Percentiles rank a stretch among this genome's conserved stretches.
These are phyloP conservation scores for Entomortierella beljakovae DNA, from an alignment of 192 early-diverging fungal species.

Conservation along the genomic window DNA sequence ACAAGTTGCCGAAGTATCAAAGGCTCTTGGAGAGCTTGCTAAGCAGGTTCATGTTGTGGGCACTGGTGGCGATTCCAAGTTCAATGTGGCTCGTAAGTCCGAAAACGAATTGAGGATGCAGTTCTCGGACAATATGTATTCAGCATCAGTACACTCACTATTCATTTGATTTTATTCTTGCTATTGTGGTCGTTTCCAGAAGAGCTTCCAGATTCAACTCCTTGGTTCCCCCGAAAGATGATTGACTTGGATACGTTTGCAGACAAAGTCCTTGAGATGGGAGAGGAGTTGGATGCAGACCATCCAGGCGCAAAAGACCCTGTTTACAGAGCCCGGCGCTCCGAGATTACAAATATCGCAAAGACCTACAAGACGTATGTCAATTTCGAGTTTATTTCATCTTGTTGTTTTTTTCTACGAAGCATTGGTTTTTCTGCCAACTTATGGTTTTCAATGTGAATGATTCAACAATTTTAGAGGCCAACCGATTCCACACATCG, in stretches of 20 bases:
- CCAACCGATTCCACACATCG: slow-evolving; percentile 79
- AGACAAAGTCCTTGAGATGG: slow-evolving; percentile 92
- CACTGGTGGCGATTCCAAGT: slow-evolving; percentile 55
- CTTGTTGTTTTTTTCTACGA: background rate
- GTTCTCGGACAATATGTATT: too few relatives aligned
- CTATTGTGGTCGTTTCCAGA: background rate
- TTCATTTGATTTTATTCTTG: background rate
- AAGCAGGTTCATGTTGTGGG: slow-evolving; percentile 77
- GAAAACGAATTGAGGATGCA: too few relatives aligned
- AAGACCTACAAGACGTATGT: slow-evolving; percentile 67
- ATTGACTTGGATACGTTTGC: slow-evolving; percentile 92
- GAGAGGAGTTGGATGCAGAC: slow-evolving; percentile 86
- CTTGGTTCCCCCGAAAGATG: slow-evolving; percentile 96
- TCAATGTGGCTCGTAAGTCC: slow-evolving; percentile 24
- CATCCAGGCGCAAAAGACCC: slow-evolving; percentile 94
- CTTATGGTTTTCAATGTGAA: too few relatives aligned
- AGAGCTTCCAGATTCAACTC: slow-evolving; percentile 59
- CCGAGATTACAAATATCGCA: slow-evolving; percentile 86
- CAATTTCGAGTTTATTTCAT: background rate
- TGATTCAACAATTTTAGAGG: slow-evolving; percentile 56
- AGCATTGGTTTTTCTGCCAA: too few relatives aligned
- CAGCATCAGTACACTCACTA: too few relatives aligned
- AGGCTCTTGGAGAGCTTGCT: slow-evolving; percentile 70
- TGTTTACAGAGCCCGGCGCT: slow-evolving; percentile 85
- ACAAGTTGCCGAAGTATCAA: slow-evolving; percentile 69